These are phyloP conservation scores for Aegilops tauschii DNA, from an alignment of 176 grass and related monocot genomes.

Conservation along the genomic window DNA sequence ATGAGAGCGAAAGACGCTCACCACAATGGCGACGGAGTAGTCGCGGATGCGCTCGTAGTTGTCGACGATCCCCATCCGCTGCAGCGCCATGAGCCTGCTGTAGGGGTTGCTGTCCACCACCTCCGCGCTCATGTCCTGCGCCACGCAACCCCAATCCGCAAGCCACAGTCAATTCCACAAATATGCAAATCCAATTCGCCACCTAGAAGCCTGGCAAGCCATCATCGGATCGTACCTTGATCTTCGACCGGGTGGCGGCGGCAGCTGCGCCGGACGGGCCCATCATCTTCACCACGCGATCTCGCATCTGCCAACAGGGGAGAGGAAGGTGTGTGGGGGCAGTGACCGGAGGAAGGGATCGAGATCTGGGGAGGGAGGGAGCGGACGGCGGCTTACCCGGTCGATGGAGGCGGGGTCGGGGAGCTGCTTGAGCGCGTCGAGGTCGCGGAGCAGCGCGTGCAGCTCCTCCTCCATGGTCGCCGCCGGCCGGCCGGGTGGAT, in stretches of 20 bases:
- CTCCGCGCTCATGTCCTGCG: slow-evolving; percentile 94
- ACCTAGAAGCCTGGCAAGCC: background rate
- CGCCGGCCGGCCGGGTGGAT: slow-evolving; percentile 5
- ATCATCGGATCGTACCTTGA: slow-evolving; percentile 56
- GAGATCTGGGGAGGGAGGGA: background rate
- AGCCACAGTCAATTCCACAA: background rate
- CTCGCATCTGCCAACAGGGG: slow-evolving; percentile 48
- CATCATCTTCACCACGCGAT: slow-evolving; percentile 44
- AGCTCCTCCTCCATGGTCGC: slow-evolving; percentile 69
- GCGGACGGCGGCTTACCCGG: slow-evolving; percentile 29
- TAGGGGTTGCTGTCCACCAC: slow-evolving; percentile 91
- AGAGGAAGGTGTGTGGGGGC: background rate
- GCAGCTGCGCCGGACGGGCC: slow-evolving; percentile 2
- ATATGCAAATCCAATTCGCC: background rate
- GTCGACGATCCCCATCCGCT: slow-evolving; percentile 88
- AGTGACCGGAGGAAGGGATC: background rate
- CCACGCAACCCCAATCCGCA: background rate
- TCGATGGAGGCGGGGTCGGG: slow-evolving; percentile 45
- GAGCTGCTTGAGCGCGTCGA: slow-evolving; percentile 61
- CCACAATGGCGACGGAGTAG: slow-evolving; percentile 82
- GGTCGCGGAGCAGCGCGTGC: slow-evolving; percentile 50
- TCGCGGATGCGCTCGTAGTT: slow-evolving; percentile 88
- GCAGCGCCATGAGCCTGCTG: slow-evolving; percentile 93
- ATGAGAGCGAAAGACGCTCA: slow-evolving; percentile 28
- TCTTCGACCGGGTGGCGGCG: slow-evolving; percentile 47